Evolutionary conservation across 2,329 filamentous ascomycete genomes (phyloP).

Genomic region (Verticillium nubilum): DNA sequence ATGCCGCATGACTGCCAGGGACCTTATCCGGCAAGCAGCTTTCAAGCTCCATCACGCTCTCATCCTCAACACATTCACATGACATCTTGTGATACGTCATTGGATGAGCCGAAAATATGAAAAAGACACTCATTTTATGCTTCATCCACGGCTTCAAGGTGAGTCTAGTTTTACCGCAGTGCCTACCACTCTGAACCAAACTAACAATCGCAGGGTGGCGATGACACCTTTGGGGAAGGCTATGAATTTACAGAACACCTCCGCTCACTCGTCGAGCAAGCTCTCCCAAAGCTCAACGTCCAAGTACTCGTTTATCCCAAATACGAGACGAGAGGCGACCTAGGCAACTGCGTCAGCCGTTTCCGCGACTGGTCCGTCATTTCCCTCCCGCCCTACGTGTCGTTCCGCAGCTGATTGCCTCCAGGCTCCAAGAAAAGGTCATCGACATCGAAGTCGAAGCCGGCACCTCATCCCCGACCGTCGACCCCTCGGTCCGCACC

Average conservation of each 20-base stretch:
- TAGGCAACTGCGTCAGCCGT: constrained; percentile 62
- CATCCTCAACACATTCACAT: background rate
- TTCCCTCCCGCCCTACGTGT: background rate
- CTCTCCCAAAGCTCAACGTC: constrained; percentile 65
- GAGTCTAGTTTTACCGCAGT: constrained; percentile 7
- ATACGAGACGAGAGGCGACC: constrained; percentile 76
- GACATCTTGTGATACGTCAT: background rate
- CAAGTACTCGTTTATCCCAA: constrained; percentile 68
- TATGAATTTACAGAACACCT: constrained; percentile 69
- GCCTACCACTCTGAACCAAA: constrained; percentile 1
- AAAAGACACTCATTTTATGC: constrained; percentile 71
- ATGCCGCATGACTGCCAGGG: background rate
- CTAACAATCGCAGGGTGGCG: constrained; percentile 53
- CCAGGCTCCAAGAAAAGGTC: constrained; percentile 80
- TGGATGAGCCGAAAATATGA: background rate
- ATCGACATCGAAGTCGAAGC: constrained; percentile 90
- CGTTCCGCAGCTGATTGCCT: background rate
- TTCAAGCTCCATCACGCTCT: no score
- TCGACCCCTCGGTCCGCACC: constrained; percentile 78
- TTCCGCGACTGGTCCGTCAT: constrained; percentile 65
- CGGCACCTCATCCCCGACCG: constrained; percentile 72
- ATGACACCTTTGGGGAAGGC: constrained; percentile 66
- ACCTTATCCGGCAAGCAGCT: no score
- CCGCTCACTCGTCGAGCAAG: constrained; percentile 54
- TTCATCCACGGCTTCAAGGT: constrained; percentile 90